A percentile compares a stretch with the other conserved stretches of the same genome.
Evolutionary conservation across 768 basidiomycete species (phyloP).

Genomic region (Clavaria fumosa): DNA sequence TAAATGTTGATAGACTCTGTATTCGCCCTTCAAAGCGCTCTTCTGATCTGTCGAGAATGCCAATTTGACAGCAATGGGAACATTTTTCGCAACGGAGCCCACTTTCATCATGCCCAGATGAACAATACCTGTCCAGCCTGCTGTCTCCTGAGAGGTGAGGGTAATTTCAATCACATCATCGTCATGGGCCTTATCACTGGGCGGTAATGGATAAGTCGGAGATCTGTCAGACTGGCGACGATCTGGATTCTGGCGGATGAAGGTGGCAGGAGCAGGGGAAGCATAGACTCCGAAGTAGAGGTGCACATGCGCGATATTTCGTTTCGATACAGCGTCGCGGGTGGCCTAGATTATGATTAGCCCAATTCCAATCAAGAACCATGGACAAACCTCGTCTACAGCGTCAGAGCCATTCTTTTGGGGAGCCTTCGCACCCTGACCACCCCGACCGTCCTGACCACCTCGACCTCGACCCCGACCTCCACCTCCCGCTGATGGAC

Average conservation of each 20-base stretch:
- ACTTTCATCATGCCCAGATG: slow-evolving; percentile 10
- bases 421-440: neutral
- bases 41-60: slow-evolving; percentile 10
- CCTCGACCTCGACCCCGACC: neutral
- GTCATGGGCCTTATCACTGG: neutral
- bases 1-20: slow-evolving; percentile 9
- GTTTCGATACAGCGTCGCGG: neutral
- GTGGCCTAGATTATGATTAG: too few species aligned
- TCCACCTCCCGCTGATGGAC: too few species aligned
- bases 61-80: slow-evolving; percentile 10
- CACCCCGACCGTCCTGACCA: neutral
- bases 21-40: slow-evolving; percentile 9
- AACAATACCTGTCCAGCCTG: slow-evolving; percentile 9
- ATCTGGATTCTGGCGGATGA: slow-evolving; percentile 2
- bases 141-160: slow-evolving; percentile 10
- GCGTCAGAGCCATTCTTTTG: neutral
- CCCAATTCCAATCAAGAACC: too few species aligned
- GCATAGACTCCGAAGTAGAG: slow-evolving; percentile 1
- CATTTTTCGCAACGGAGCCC: slow-evolving; percentile 3
- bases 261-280: neutral
- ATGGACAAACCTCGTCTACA: neutral
- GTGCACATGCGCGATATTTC: neutral
- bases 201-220: neutral
- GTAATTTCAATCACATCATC: slow-evolving; percentile 9
- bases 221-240: neutral